Percentiles rank a stretch among this genome's conserved stretches.
Evolutionary conservation across 176 grass and related monocot species (phyloP).

Genomic region (Rhynchospora pubera): DNA sequence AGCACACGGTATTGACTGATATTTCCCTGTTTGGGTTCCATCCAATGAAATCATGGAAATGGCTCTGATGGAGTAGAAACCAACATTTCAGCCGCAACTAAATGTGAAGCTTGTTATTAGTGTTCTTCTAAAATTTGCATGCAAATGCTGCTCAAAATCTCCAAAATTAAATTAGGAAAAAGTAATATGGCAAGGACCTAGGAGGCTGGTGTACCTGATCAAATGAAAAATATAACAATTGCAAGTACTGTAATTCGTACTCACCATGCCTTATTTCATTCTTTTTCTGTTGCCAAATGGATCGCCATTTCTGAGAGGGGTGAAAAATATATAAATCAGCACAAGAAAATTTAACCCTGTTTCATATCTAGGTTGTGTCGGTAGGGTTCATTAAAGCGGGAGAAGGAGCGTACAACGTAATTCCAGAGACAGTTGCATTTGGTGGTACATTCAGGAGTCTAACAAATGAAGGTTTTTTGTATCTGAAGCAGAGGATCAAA

Average conservation of each 20-base stretch:
- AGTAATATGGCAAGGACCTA: neutral
- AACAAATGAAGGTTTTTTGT: conserved; percentile 38
- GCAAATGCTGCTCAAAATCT: neutral
- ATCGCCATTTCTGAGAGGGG: neutral
- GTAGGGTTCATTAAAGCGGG: conserved; percentile 51
- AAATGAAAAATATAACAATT: neutral
- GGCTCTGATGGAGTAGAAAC: no score
- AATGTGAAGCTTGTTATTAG: neutral
- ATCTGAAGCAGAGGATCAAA: conserved; percentile 44
- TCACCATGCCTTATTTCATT: no score
- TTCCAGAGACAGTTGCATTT: conserved; percentile 42
- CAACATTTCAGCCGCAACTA: no score
- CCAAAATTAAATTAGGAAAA: neutral
- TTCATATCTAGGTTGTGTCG: conserved; percentile 42
- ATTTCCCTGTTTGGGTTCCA: neutral
- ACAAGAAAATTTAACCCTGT: neutral
- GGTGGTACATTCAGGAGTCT: conserved; percentile 68
- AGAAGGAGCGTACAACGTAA: conserved; percentile 52
- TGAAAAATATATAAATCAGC: neutral
- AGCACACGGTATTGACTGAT: neutral
- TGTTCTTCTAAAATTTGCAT: neutral
- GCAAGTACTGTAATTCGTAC: neutral
- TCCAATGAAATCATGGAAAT: neutral
- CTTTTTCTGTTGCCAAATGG: no score
- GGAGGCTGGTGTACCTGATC: neutral